Evolutionary conservation across 2,329 filamentous ascomycete species (phyloP).

Genomic region (Penicillium sclerotigenum): DNA sequence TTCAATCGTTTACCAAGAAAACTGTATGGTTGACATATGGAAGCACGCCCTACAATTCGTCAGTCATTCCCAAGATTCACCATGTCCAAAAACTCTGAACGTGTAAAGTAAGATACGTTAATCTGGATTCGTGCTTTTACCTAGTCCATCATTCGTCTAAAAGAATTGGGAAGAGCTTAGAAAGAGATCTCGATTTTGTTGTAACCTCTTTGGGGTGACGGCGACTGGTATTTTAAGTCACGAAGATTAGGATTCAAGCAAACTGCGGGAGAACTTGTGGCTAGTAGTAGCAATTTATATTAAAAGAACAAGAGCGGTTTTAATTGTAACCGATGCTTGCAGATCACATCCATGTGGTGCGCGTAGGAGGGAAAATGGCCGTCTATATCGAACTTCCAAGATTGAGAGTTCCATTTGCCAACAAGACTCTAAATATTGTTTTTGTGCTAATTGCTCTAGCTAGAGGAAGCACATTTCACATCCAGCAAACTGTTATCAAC

Average conservation of each 20-base stretch:
- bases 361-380: not conserved
- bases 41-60: no score
- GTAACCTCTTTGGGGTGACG: no score
- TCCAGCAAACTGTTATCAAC: not conserved
- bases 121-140: not conserved
- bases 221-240: no score
- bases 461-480: not conserved
- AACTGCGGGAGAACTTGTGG: not conserved
- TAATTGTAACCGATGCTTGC: not conserved
- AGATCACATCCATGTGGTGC: not conserved
- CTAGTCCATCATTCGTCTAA: not conserved
- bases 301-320: not conserved
- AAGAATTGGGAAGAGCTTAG: no score
- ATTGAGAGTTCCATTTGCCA: not conserved
- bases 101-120: not conserved
- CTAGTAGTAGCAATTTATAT: not conserved
- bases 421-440: not conserved
- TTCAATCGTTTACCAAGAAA: no score
- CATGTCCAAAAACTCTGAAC: not conserved
- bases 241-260: no score
- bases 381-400: no score
- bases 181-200: no score
- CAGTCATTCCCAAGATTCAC: not conserved
- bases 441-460: not conserved
- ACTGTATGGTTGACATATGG: no score